Conservation (phyloP, 805 yeast genomes). For the Torulaspora quercuum region DNA sequence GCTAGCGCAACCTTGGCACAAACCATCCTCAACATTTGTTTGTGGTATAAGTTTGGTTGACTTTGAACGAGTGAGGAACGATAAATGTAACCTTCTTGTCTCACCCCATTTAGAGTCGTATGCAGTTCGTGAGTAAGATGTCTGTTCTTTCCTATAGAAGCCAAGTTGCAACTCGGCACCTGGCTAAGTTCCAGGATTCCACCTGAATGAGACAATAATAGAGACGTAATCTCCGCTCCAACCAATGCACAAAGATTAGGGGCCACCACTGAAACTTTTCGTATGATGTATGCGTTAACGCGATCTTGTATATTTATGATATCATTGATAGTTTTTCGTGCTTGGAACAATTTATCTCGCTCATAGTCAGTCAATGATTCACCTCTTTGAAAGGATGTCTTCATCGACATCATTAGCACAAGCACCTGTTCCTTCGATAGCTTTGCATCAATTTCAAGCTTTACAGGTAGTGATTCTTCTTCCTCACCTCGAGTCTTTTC, state of each 20-base stretch:
- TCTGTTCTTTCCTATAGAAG: constrained; percentile 62
- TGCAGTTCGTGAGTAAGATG: constrained; percentile 36
- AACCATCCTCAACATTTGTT: constrained; percentile 71
- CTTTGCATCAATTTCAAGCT: constrained; percentile 37
- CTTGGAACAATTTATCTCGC: constrained; percentile 39
- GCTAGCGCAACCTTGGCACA: constrained; percentile 80
- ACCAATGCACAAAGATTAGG: constrained; percentile 76
- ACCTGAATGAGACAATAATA: constrained; percentile 64
- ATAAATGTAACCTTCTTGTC: constrained; percentile 70
- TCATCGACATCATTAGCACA: constrained; percentile 71
- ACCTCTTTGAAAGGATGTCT: constrained; percentile 41
- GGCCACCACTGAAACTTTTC: constrained; percentile 56
- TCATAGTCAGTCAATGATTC: constrained; percentile 34
- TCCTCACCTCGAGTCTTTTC: constrained; percentile 41
- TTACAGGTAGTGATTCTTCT: constrained; percentile 19
- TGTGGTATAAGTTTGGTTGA: constrained; percentile 55
- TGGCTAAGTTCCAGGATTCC: constrained; percentile 61
- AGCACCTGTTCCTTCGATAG: constrained; percentile 63
- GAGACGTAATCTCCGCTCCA: constrained; percentile 71
- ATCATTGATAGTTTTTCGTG: constrained; percentile 39
- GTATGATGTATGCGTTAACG: constrained; percentile 54
- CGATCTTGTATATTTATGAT: constrained; percentile 15
- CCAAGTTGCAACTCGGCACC: constrained; percentile 80
- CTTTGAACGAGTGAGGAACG: constrained; percentile 55
- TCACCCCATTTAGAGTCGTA: constrained; percentile 41